Evolutionary conservation across 352 stramenopile species (phyloP).

Genomic region (Saprolegnia diclina): DNA sequence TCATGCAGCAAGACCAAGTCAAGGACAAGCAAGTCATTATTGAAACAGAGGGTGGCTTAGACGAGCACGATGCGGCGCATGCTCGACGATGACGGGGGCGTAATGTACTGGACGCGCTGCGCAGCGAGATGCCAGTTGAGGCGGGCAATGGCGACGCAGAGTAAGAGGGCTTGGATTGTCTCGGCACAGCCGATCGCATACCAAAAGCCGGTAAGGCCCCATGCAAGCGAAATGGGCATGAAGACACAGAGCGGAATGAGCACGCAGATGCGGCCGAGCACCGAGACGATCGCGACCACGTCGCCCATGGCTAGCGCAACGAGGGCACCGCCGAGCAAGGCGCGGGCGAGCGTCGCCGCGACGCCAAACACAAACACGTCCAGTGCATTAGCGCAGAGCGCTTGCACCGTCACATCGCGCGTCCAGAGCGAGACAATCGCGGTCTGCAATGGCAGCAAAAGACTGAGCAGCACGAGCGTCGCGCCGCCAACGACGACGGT

Average conservation of each 20-base stretch:
- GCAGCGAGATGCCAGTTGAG: constrained; percentile 20
- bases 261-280: constrained; percentile 7
- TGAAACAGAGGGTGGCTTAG: neutral
- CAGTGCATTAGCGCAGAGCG: neutral
- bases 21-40: neutral
- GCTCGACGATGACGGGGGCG: neutral
- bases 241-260: constrained; percentile 16
- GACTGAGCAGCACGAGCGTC: neutral
- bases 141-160: neutral
- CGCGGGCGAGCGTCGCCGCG: constrained; percentile 1
- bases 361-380: neutral
- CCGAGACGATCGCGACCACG: constrained; percentile 1
- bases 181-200: constrained; percentile 1
- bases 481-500: neutral
- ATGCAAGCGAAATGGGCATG: neutral
- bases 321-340: constrained; percentile 16
- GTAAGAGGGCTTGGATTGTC: constrained; percentile 6
- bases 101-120: constrained; percentile 2
- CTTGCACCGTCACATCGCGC: neutral
- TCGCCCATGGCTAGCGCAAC: constrained; percentile 11
- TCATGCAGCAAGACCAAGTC: neutral
- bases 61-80: constrained; percentile 2
- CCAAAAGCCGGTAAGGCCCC: constrained; percentile 22
- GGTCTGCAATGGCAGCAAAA: neutral
- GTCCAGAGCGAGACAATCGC: constrained; percentile 1